Evolutionary conservation across 345 rosid species (phyloP).

Genomic region (Populus tremula): DNA sequence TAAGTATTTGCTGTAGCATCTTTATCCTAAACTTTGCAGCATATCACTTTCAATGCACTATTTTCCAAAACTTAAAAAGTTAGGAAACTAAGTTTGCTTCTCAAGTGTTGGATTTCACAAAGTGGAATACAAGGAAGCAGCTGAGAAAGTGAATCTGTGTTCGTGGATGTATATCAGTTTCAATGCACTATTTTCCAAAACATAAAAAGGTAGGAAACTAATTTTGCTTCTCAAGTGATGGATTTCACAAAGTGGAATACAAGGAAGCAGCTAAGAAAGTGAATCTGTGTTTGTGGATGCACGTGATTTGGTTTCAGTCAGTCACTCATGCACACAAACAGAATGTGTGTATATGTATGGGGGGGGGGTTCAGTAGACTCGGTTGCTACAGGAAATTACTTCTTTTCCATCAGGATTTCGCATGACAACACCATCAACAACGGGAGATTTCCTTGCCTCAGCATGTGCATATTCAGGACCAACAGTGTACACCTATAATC

Average conservation of each 20-base stretch:
- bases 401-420: conserved; percentile 97
- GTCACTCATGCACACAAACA: neutral
- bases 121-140: neutral
- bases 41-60: neutral
- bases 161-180: neutral
- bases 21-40: neutral
- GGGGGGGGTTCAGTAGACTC: neutral
- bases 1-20: neutral
- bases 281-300: neutral
- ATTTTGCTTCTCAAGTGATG: no score
- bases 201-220: neutral
- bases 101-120: neutral
- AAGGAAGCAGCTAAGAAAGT: neutral
- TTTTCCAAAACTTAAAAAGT: neutral
- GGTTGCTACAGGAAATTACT: conserved; percentile 36
- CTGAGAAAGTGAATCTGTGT: neutral
- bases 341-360: neutral
- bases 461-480: conserved; percentile 99
- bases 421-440: conserved; percentile 99
- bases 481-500: conserved; percentile 86
- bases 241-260: neutral
- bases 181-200: neutral
- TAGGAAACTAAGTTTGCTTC: no score
- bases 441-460: conserved; percentile 99
- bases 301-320: neutral